Evolutionary conservation across 345 rosid species (phyloP).

Genomic region (Aquilaria sinensis): DNA sequence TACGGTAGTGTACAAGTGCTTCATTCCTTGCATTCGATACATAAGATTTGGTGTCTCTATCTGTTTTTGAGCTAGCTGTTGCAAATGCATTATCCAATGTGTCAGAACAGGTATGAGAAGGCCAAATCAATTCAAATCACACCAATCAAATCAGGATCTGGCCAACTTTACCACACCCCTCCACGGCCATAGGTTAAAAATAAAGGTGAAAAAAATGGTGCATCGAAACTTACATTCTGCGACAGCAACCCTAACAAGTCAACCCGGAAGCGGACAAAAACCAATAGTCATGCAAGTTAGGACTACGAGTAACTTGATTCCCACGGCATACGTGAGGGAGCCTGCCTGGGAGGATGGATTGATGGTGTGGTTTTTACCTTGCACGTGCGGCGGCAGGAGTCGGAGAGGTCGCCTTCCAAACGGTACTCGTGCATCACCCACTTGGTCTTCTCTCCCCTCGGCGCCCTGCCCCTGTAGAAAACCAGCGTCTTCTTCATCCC

Average conservation of each 20-base stretch:
- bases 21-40: too few relatives aligned
- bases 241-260: conserved; percentile 19
- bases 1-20: too few relatives aligned
- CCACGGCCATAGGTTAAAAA: conserved; percentile 10
- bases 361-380: conserved; percentile 43
- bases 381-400: conserved; percentile 60
- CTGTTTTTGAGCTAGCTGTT: too few relatives aligned
- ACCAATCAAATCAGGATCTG: conserved; percentile 40
- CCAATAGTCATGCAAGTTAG: neutral
- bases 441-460: conserved; percentile 77
- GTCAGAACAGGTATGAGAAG: too few relatives aligned
- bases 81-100: too few relatives aligned
- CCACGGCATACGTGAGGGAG: too few relatives aligned
- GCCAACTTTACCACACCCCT: neutral
- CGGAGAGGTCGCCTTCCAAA: conserved; percentile 43
- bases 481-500: conserved; percentile 46
- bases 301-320: too few relatives aligned
- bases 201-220: conserved; percentile 3
- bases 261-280: conserved; percentile 38
- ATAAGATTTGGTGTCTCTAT: too few relatives aligned
- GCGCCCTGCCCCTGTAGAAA: conserved; percentile 43
- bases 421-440: conserved; percentile 57
- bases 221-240: too few relatives aligned
- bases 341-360: too few relatives aligned
- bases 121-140: conserved; percentile 20